Base-by-base conservation (phyloP, 805 yeast genomes). In the Tetrapisispora iriomotensis region DNA sequence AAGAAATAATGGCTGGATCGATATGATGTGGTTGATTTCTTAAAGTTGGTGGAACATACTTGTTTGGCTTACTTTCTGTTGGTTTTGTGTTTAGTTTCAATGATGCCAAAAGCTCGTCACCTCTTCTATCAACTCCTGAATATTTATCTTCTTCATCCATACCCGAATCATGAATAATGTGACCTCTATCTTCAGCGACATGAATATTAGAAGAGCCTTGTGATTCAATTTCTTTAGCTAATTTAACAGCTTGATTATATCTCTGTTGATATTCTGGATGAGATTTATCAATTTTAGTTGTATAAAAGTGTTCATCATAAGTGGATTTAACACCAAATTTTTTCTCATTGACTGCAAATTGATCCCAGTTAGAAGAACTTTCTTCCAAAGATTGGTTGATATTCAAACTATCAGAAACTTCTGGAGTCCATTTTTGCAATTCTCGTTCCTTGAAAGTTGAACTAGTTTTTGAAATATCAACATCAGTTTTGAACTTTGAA, bases 111-210 rank as follows among this genome's bases (percentile, higher is more conserved):
- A 59, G 42, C 35, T 58, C 62, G 35, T 60, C 63, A 21, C 62
- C 62, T 44, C 62, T 54, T 53, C 92, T 74, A 42, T 72, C 78
- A 33, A 87, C 98, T 37, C 96, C 96, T 4, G 96, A 86, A 56
- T 88, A 92, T 61, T 83, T 83, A 60, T 88, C 96, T 61, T 92
- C 98, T 64, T 92, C 98, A 61, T 92, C 97, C 49, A 84, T 48
- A 14, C 94, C 95, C 43, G 82, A 74, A 54, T 84, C 95, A 56
- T 84, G 95, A 28, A 82, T 72, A 14, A 59, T 53, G 13, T 77
- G 45, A 20, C 95, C 95, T 59, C 98, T 77, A 61, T 90, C 98
- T 58, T 90, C 98, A 45, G 94, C 90, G 20, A 88, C 46, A 58
- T 92, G 97, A 22, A 74, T 64, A 54, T 84, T 87, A 19, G 79